Evolutionary conservation across 805 yeast genomes (phyloP), one percentile per base, ranked within the genome.

Genomic region (Saccharomycopsis babjevae): DNA sequence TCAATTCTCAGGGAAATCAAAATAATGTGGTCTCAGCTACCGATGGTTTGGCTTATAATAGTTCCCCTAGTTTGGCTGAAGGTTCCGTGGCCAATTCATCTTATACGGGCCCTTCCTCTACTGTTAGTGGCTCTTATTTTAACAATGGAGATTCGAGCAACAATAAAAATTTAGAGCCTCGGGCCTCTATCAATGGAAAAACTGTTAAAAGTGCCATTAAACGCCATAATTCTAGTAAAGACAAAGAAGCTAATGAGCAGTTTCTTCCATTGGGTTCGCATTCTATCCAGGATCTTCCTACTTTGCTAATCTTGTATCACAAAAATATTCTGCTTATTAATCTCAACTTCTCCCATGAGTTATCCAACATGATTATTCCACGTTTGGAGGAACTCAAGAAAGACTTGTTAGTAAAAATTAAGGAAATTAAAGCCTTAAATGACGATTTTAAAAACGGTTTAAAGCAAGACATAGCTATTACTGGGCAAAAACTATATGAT

Each of bases 241-340:
- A 75, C 69, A 75, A 73, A 67, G 63, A 50, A 42, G 66, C 57
- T 28, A 56, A 54, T 15, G 71, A 79, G 68, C 83, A 80, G 72
- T 93, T 93, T 67, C 73, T 87, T 59, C 91, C 96, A 0, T 76
- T 82, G 39, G 97, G 97, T 38, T 82, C 79, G 66, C 88, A 88
- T 3, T 89, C 96, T 10, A 80, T 92, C 60, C 91, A 87, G 67
- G 97, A 91, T 71, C 74, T 92, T 42, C 96, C 96, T 10, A 81
- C 85, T 10, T 75, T 84, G 13, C 74, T 92, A 65, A 74, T 84
- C 78, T 73, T 85, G 73, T 58, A 62, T 46, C 65, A 62, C 56
- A 60, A 60, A 38, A 58, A 57, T 32, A 68, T 66, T 57, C 80
- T 77, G 43, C 76, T 70, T 74, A 82, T 81, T 67, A 74, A 76